These are phyloP conservation scores for Phytophthora rubi DNA, from an alignment of 352 stramenopile genomes.

Conservation along the genomic window DNA sequence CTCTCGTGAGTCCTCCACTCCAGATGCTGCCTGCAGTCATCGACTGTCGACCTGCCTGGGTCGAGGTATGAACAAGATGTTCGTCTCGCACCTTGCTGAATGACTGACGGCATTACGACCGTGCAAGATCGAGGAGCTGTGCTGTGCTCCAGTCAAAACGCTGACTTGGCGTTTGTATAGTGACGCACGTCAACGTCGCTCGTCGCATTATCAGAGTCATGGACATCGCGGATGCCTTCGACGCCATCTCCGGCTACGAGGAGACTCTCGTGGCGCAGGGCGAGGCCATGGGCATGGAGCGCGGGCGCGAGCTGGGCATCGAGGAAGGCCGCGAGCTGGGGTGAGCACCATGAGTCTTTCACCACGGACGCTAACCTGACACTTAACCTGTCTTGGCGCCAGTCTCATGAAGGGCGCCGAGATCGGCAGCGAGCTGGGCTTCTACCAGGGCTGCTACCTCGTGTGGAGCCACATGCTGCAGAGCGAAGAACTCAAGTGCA, in stretches of 20 bases:
- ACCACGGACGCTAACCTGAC: neutral
- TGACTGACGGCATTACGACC: slow-evolving; percentile 5
- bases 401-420: slow-evolving; percentile 82
- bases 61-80: too few relatives aligned
- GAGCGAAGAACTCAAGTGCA: slow-evolving; percentile 35
- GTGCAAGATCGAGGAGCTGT: slow-evolving; percentile 18
- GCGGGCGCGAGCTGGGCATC: slow-evolving; percentile 63
- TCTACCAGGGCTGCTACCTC: slow-evolving; percentile 81
- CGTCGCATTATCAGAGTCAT: slow-evolving; percentile 27
- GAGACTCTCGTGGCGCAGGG: slow-evolving; percentile 73
- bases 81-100: too few relatives aligned
- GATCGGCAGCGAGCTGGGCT: slow-evolving; percentile 83
- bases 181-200: neutral
- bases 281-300: slow-evolving; percentile 63
- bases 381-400: too few relatives aligned
- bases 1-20: neutral
- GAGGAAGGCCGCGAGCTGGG: slow-evolving; percentile 80
- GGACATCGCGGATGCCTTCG: slow-evolving; percentile 78
- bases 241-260: slow-evolving; percentile 76
- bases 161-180: slow-evolving; percentile 25
- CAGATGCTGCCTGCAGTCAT: too few relatives aligned
- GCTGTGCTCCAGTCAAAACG: slow-evolving; percentile 23
- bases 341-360: slow-evolving; percentile 24
- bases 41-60: too few relatives aligned
- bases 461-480: slow-evolving; percentile 73